Conservation (phyloP, 2,329 filamentous ascomycete genomes). For the Xylaria arbuscula region DNA sequence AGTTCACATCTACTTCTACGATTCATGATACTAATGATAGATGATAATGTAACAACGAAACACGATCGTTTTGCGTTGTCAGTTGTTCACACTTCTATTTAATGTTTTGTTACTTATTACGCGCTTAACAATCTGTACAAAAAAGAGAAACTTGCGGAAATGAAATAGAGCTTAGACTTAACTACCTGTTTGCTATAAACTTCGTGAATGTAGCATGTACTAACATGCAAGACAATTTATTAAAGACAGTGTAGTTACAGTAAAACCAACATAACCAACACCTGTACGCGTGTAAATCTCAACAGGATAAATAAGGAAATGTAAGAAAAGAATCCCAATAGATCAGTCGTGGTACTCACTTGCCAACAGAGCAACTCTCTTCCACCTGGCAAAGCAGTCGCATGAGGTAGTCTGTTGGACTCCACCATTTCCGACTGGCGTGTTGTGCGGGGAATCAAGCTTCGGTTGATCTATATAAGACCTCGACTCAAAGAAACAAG, state of each 20-base stretch:
- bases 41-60: slow-evolving; percentile 48
- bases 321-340: neutral
- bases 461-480: neutral
- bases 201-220: neutral
- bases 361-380: neutral
- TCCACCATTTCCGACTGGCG: slow-evolving; percentile 3
- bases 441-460: slow-evolving; percentile 24
- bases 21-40: slow-evolving; percentile 50
- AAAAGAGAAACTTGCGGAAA: neutral
- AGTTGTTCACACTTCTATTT: slow-evolving; percentile 17
- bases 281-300: neutral
- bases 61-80: slow-evolving; percentile 46
- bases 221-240: neutral
- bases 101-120: neutral
- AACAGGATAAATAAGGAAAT: neutral
- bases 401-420: slow-evolving; percentile 24
- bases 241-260: neutral
- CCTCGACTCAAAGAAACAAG: neutral
- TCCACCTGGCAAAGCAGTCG: slow-evolving; percentile 11
- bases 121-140: neutral
- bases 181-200: neutral
- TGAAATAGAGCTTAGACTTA: neutral
- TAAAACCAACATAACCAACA: neutral
- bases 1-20: slow-evolving; percentile 37
- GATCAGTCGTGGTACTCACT: neutral